A percentile compares a stretch with the other conserved stretches of the same genome.
Evolutionary conservation across 768 basidiomycete genomes (phyloP).

Genomic region (Panus rudis): DNA sequence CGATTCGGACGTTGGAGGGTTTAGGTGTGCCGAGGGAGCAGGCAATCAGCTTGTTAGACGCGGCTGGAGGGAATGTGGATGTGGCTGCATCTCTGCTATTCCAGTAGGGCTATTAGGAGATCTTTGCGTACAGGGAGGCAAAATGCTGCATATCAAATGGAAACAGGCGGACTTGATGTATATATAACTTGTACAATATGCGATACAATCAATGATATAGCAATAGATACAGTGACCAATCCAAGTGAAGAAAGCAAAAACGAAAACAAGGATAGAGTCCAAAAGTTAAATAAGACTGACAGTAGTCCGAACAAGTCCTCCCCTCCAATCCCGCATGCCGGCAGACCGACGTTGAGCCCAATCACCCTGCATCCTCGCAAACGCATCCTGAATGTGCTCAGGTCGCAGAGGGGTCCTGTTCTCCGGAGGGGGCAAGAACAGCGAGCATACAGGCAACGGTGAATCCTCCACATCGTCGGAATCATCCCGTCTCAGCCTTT

Average conservation of each 20-base stretch:
- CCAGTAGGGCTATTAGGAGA: slow-evolving; percentile 17
- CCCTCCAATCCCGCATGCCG: slow-evolving; percentile 86
- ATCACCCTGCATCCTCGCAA: slow-evolving; percentile 82
- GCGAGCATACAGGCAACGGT: slow-evolving; percentile 57
- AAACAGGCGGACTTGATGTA: not conserved
- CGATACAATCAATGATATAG: slow-evolving; percentile 1
- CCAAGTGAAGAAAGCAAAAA: slow-evolving; percentile 15
- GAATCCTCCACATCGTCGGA: slow-evolving; percentile 55
- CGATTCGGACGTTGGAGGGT: slow-evolving; percentile 60
- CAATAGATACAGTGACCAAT: slow-evolving; percentile 5
- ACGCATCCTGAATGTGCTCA: slow-evolving; percentile 88
- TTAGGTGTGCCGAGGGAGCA: slow-evolving; percentile 73
- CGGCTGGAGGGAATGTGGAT: slow-evolving; percentile 81
- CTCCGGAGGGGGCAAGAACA: slow-evolving; percentile 80
- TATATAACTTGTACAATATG: slow-evolving; percentile 2
- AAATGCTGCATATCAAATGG: not conserved
- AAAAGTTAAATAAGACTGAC: slow-evolving; percentile 62
- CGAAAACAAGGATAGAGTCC: slow-evolving; percentile 3
- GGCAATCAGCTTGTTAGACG: slow-evolving; percentile 70
- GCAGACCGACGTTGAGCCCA: slow-evolving; percentile 77
- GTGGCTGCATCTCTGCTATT: slow-evolving; percentile 86
- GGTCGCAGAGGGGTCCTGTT: slow-evolving; percentile 72
- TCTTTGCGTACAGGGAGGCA: not conserved
- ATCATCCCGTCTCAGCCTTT: slow-evolving; percentile 39
- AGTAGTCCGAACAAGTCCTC: slow-evolving; percentile 72